Evolutionary conservation across 2,329 filamentous ascomycete species (phyloP).

Genomic region (Ceratocystiopsis minuta): DNA sequence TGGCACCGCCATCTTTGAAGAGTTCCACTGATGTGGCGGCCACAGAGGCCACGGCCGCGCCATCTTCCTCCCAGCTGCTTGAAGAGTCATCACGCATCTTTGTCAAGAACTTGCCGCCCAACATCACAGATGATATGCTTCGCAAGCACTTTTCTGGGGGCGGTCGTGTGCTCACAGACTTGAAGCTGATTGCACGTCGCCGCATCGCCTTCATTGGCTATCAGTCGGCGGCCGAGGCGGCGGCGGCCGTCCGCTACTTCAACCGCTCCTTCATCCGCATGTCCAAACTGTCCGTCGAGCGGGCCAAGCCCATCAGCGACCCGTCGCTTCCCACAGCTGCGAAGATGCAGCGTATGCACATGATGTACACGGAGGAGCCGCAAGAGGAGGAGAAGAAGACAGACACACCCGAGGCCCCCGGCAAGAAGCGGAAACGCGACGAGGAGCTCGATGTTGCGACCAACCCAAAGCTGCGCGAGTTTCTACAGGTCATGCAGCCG

Average conservation of each 20-base stretch:
- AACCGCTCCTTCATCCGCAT: conserved; percentile 90
- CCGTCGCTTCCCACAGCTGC: conserved; percentile 16
- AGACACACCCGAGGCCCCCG: background rate
- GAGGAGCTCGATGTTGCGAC: conserved; percentile 32
- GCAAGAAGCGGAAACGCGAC: conserved; percentile 52
- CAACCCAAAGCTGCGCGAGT: conserved; percentile 74
- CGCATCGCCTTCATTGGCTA: conserved; percentile 94
- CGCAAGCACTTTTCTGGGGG: conserved; percentile 68
- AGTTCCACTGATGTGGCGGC: too few relatives aligned
- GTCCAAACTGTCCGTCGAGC: conserved; percentile 81
- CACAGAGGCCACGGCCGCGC: background rate
- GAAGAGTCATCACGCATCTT: conserved; percentile 50
- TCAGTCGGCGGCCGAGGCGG: conserved; percentile 63
- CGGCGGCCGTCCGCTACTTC: conserved; percentile 80
- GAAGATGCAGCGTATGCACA: conserved; percentile 6
- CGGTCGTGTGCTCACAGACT: conserved; percentile 66
- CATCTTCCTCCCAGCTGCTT: background rate
- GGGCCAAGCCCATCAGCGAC: conserved; percentile 51
- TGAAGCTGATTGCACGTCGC: conserved; percentile 75
- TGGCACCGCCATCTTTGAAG: background rate
- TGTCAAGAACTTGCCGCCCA: conserved; percentile 71
- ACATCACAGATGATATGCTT: conserved; percentile 68
- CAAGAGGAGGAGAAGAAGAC: background rate
- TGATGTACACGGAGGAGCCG: background rate
- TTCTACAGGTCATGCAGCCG: conserved; percentile 62